phyloP scores from a whole-genome alignment of 2,329 filamentous ascomycete species.

The Cordyceps javanica region DNA sequence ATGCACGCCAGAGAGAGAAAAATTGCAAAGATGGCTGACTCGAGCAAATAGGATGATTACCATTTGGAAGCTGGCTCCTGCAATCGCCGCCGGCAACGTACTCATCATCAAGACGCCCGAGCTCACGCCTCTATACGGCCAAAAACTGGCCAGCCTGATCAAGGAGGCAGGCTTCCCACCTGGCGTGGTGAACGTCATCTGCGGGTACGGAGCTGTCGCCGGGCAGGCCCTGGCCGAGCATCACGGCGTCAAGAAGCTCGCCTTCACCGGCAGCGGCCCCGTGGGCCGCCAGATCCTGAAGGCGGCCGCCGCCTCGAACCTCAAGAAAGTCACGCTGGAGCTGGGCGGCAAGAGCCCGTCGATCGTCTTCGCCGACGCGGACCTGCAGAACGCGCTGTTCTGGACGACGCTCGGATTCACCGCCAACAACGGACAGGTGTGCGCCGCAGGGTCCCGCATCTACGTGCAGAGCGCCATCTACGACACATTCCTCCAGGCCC shows the following conservation, averaged over 20 bases:
- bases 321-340: slow-evolving; percentile 55
- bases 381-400: slow-evolving; percentile 33
- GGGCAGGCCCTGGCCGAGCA: slow-evolving; percentile 62
- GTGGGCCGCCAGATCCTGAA: slow-evolving; percentile 66
- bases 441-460: slow-evolving; percentile 51
- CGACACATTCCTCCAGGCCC: slow-evolving; percentile 52
- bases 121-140: slow-evolving; percentile 53
- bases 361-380: slow-evolving; percentile 53
- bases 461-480: slow-evolving; percentile 51
- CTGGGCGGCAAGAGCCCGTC: slow-evolving; percentile 55
- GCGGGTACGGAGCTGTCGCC: slow-evolving; percentile 56
- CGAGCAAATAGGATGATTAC: slow-evolving; percentile 19
- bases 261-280: slow-evolving; percentile 65
- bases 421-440: slow-evolving; percentile 53
- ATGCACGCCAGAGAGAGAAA: no score
- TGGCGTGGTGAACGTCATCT: slow-evolving; percentile 67
- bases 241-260: slow-evolving; percentile 61
- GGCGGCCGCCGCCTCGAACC: slow-evolving; percentile 48
- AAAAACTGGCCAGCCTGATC: slow-evolving; percentile 57
- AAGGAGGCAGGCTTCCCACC: slow-evolving; percentile 68
- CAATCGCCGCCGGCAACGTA: slow-evolving; percentile 54
- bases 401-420: neutral
- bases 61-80: slow-evolving; percentile 68
- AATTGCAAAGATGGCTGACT: neutral
- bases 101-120: slow-evolving; percentile 57